Conservation (phyloP, 495 filamentous ascomycete genomes). For the Daldinia grandis region DNA sequence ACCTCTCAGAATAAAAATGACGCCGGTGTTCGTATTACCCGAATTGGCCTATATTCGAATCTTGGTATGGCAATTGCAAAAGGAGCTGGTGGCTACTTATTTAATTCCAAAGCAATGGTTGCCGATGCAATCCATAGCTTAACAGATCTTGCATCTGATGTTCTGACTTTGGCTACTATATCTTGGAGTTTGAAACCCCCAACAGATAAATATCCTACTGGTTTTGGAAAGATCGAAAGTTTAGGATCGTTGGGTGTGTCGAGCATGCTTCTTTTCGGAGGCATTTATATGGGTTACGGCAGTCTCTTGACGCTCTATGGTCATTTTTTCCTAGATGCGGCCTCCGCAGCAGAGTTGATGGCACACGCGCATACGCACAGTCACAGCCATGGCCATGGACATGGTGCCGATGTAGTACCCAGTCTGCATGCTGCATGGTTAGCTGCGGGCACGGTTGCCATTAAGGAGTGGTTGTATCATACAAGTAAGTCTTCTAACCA, state of each 20-base stretch:
- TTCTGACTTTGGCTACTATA: constrained; percentile 92
- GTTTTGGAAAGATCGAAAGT: constrained; percentile 97
- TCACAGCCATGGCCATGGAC: constrained; percentile 63
- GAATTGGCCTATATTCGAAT: constrained; percentile 91
- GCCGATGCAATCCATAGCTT: constrained; percentile 95
- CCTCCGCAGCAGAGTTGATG: constrained; percentile 64
- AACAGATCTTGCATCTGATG: constrained; percentile 92
- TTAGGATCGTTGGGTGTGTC: constrained; percentile 93
- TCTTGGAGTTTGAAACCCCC: constrained; percentile 88
- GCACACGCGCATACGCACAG: constrained; percentile 66
- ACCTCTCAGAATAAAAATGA: constrained; percentile 89
- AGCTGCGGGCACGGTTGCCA: constrained; percentile 85
- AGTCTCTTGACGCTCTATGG: constrained; percentile 76
- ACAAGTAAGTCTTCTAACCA: constrained; percentile 72
- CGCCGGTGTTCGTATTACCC: constrained; percentile 92
- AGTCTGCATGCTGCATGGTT: constrained; percentile 95
- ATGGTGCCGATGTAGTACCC: constrained; percentile 71
- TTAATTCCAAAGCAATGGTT: constrained; percentile 92
- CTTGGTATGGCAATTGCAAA: constrained; percentile 93
- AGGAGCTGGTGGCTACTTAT: constrained; percentile 88
- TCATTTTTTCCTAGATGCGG: constrained; percentile 78
- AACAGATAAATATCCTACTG: constrained; percentile 80
- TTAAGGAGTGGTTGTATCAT: constrained; percentile 97
- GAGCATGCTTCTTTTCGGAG: constrained; percentile 84
- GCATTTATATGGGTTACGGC: constrained; percentile 87